These are phyloP conservation scores for Boletus pseudo-olivaceus DNA, from an alignment of 768 basidiomycete species.

Conservation along the genomic window DNA sequence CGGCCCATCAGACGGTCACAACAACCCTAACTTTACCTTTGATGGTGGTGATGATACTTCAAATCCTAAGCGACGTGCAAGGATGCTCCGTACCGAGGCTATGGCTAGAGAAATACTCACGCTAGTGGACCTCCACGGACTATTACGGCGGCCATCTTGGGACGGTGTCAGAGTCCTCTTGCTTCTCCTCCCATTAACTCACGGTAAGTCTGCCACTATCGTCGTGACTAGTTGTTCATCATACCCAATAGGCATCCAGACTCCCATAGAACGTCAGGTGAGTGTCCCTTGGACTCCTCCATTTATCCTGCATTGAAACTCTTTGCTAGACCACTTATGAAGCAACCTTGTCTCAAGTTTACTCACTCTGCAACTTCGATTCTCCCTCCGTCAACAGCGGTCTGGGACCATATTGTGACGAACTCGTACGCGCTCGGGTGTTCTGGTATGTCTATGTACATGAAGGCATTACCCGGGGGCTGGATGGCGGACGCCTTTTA, in stretches of 20 bases:
- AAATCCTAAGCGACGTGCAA: conserved; percentile 38
- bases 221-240: conserved; percentile 7
- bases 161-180: conserved; percentile 82
- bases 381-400: conserved; percentile 46
- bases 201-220: conserved; percentile 49
- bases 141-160: conserved; percentile 80
- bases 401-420: conserved; percentile 53
- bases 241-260: conserved; percentile 23
- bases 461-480: conserved; percentile 78
- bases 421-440: conserved; percentile 65
- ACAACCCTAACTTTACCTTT: conserved; percentile 5
- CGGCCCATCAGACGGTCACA: neutral
- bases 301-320: conserved; percentile 2
- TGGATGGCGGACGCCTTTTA: conserved; percentile 80
- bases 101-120: conserved; percentile 77
- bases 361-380: conserved; percentile 62
- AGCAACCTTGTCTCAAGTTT: conserved; percentile 76
- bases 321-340: conserved; percentile 64
- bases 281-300: neutral
- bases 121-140: conserved; percentile 74
- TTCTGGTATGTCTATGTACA: conserved; percentile 90
- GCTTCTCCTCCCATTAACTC: conserved; percentile 76
- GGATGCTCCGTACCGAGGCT: conserved; percentile 54
- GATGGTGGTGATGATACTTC: conserved; percentile 31
- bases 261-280: conserved; percentile 24